A percentile compares a stretch with the other conserved stretches of the same genome.
These are phyloP conservation scores for Zygnema cylindricum DNA, from an alignment of 139 green algal species.

Conservation along the genomic window DNA sequence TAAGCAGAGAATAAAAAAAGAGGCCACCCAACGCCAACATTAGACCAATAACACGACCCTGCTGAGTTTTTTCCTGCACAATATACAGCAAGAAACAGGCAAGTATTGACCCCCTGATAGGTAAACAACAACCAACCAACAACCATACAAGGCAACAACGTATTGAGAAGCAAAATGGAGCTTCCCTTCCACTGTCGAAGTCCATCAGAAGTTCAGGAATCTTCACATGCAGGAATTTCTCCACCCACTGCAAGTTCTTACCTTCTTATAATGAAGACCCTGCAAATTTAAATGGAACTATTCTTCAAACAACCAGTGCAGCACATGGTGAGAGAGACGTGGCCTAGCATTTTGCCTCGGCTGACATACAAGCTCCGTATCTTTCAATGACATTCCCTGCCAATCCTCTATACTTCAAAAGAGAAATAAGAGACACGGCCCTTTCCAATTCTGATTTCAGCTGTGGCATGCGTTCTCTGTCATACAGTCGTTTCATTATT, in stretches of 20 bases:
- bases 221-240: not conserved
- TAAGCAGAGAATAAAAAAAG: conserved; percentile 63
- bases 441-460: too few relatives aligned
- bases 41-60: conserved; percentile 36
- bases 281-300: too few relatives aligned
- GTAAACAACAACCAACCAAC: not conserved
- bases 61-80: conserved; percentile 49
- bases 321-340: too few relatives aligned
- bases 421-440: too few relatives aligned
- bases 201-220: not conserved
- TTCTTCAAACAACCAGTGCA: too few relatives aligned
- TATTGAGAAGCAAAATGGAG: conserved; percentile 13
- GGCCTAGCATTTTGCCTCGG: too few relatives aligned
- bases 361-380: too few relatives aligned
- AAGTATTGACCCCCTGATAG: too few relatives aligned
- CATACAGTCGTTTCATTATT: too few relatives aligned
- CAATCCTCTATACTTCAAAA: too few relatives aligned
- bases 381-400: too few relatives aligned
- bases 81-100: not conserved
- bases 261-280: not conserved
- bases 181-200: not conserved
- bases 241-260: not conserved
- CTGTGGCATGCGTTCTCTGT: too few relatives aligned
- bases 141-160: not conserved
- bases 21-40: conserved; percentile 49